phyloP scores from a whole-genome alignment of 805 yeast genomes.

The Candida coleopterorum region DNA sequence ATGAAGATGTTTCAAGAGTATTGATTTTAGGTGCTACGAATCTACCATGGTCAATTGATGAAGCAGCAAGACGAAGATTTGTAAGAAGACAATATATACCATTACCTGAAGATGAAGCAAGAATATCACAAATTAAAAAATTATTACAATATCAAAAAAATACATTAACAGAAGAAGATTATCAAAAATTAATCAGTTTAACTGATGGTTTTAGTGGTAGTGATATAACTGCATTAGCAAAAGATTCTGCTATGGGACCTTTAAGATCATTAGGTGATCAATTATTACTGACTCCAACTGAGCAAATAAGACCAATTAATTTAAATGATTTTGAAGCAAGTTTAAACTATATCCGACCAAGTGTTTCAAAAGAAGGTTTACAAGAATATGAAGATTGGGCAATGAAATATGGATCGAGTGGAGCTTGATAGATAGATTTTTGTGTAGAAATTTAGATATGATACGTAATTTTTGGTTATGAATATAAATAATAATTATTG shows the following conservation, averaged over 20 bases:
- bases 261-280: constrained; percentile 84
- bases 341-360: constrained; percentile 75
- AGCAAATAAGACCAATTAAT: constrained; percentile 71
- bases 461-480: no score
- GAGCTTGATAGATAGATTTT: constrained; percentile 46
- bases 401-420: constrained; percentile 76
- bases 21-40: constrained; percentile 92
- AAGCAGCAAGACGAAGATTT: constrained; percentile 92
- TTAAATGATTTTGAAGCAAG: constrained; percentile 72
- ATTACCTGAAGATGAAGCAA: constrained; percentile 81
- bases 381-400: constrained; percentile 88
- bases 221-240: constrained; percentile 88
- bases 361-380: constrained; percentile 81
- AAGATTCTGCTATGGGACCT: constrained; percentile 98
- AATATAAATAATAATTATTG: no score
- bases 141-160: constrained; percentile 70
- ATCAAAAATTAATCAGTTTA: constrained; percentile 51
- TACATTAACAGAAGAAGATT: constrained; percentile 59
- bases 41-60: constrained; percentile 95
- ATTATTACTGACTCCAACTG: constrained; percentile 62
- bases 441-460: no score
- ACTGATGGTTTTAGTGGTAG: constrained; percentile 88
- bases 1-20: constrained; percentile 51
- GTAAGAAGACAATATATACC: constrained; percentile 92
- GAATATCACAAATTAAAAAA: constrained; percentile 64